Conservation (phyloP, 1,139 yeast genomes). For the Pichia sp. region DNA sequence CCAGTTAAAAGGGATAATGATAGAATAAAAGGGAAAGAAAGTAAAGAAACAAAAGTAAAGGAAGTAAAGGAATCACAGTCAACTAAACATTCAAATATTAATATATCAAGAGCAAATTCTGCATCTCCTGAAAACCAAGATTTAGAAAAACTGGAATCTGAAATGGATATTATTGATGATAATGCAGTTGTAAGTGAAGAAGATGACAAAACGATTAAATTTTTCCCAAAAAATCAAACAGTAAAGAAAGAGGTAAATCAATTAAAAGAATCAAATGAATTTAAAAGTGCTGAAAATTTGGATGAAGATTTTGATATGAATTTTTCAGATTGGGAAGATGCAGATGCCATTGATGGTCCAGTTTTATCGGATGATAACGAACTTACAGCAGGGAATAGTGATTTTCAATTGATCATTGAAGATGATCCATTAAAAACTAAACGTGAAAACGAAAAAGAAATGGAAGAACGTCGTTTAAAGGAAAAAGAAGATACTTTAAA, state of each 20-base stretch:
- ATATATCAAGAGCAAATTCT: background rate
- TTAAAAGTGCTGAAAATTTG: background rate
- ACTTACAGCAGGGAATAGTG: slow-evolving; percentile 6
- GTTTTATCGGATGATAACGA: slow-evolving; percentile 5
- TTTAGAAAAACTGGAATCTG: slow-evolving; percentile 28
- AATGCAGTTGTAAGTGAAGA: background rate
- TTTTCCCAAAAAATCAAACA: background rate
- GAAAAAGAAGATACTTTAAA: background rate
- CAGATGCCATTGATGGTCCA: slow-evolving; percentile 11
- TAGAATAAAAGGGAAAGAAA: background rate
- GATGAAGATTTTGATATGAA: slow-evolving; percentile 11
- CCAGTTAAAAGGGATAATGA: too few species aligned
- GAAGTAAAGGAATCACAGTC: too few species aligned
- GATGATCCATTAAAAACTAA: slow-evolving; percentile 16
- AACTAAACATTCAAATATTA: too few species aligned
- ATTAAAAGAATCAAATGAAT: background rate
- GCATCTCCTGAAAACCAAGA: slow-evolving; percentile 23
- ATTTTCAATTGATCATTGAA: slow-evolving; percentile 20
- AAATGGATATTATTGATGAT: slow-evolving; percentile 12
- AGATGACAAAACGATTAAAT: background rate
- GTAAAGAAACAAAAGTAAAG: background rate
- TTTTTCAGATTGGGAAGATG: slow-evolving; percentile 23
- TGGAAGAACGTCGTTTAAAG: background rate
- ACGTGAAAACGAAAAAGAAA: slow-evolving; percentile 6
- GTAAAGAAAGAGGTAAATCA: background rate